Conservation (phyloP, 306 rosid species). For the Inga leiocalycina region DNA sequence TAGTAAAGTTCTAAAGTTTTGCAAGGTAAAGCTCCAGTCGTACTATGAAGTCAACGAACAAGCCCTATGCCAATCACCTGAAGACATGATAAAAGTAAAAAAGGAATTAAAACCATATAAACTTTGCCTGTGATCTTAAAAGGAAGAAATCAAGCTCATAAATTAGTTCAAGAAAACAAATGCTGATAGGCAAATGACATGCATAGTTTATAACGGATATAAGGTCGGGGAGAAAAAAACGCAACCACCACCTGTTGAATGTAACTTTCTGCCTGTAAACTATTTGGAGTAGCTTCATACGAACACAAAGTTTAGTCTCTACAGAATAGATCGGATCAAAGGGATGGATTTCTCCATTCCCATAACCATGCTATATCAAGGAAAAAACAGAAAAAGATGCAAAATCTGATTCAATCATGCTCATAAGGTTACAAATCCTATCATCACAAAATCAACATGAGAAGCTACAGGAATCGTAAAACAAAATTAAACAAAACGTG, state of each 20-base stretch:
- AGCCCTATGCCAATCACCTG: slow-evolving; percentile 15
- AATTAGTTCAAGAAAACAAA: neutral
- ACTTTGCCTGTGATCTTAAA: neutral
- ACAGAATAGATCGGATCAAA: slow-evolving; percentile 25
- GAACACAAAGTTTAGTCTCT: neutral
- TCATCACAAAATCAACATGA: slow-evolving; percentile 32
- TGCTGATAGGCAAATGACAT: neutral
- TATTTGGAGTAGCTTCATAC: neutral
- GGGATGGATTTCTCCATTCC: neutral
- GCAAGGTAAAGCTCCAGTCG: neutral
- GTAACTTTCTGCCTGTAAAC: slow-evolving; percentile 1
- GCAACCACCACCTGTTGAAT: neutral
- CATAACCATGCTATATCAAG: neutral
- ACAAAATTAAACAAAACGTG: slow-evolving; percentile 11
- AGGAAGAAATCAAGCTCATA: slow-evolving; percentile 12
- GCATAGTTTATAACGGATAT: neutral
- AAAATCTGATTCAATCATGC: neutral
- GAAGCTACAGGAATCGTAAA: neutral
- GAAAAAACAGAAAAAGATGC: neutral
- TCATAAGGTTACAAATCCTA: neutral
- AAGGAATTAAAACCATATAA: neutral
- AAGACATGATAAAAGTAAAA: neutral
- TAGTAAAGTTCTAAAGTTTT: neutral
- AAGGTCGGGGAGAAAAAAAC: neutral
- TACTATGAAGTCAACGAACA: neutral